Evolutionary conservation across 768 basidiomycete genomes (phyloP).

Genomic region (Boletus subcaerulescens): DNA sequence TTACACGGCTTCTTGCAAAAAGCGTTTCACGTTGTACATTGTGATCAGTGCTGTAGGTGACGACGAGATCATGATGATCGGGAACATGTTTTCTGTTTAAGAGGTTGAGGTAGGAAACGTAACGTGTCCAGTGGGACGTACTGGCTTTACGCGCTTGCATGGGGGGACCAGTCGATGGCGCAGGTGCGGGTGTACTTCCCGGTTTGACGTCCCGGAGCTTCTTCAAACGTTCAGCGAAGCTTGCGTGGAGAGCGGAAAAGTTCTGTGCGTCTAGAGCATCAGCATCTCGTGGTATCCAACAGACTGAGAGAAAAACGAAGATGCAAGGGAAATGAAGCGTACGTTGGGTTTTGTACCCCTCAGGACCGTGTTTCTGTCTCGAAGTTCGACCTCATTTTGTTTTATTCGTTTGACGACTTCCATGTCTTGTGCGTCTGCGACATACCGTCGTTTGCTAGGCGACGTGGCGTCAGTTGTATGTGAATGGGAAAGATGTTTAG

Average conservation of each 20-base stretch:
- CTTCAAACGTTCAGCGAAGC: conserved; percentile 77
- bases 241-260: conserved; percentile 64
- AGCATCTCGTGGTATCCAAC: background rate
- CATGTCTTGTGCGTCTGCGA: conserved; percentile 61
- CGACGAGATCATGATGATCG: conserved; percentile 97
- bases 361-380: conserved; percentile 79
- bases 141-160: conserved; percentile 68
- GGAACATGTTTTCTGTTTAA: conserved; percentile 65
- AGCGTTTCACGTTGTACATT: conserved; percentile 74
- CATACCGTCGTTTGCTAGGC: background rate
- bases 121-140: conserved; percentile 32
- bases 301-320: background rate
- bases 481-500: conserved; percentile 20
- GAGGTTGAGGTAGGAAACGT: too few relatives aligned
- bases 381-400: conserved; percentile 72
- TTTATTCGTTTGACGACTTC: conserved; percentile 85
- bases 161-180: conserved; percentile 34
- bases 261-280: conserved; percentile 47
- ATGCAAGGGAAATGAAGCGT: conserved; percentile 22
- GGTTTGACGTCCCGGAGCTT: conserved; percentile 67
- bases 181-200: conserved; percentile 39
- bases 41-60: conserved; percentile 82
- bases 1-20: conserved; percentile 85
- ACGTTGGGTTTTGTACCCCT: conserved; percentile 84
- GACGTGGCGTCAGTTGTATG: conserved; percentile 9